Percentiles rank a stretch among this genome's conserved stretches.
These are phyloP conservation scores for Citrus trifoliata DNA, from an alignment of 345 rosid species.

Conservation along the genomic window DNA sequence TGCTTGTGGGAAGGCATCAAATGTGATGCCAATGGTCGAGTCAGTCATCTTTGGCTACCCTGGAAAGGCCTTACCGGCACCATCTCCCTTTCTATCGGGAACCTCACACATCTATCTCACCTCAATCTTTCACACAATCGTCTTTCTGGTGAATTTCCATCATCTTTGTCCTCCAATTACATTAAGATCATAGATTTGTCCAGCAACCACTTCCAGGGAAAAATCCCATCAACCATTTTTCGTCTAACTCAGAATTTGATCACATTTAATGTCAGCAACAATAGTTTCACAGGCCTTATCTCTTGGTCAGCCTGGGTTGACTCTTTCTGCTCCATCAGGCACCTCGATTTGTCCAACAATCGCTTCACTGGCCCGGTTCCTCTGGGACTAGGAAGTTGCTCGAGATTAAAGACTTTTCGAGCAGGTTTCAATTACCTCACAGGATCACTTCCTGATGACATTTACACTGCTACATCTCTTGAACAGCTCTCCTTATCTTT, in stretches of 20 bases:
- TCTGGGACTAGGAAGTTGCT: constrained; percentile 7
- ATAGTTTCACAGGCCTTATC: constrained; percentile 4
- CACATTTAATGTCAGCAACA: constrained; percentile 12
- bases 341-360: constrained; percentile 13
- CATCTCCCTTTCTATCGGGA: not conserved
- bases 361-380: not conserved
- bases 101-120: not conserved
- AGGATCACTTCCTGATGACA: not conserved
- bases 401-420: not conserved
- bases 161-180: not conserved
- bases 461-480: not conserved
- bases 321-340: not conserved
- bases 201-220: not conserved
- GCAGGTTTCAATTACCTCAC: constrained; percentile 19
- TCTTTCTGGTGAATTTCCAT: constrained; percentile 17
- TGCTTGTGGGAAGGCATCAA: constrained; percentile 8
- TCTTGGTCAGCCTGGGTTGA: not conserved
- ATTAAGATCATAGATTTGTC: not conserved
- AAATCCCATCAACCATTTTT: not conserved
- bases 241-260: not conserved
- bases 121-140: constrained; percentile 10
- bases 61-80: not conserved
- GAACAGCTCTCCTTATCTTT: not conserved
- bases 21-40: not conserved
- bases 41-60: constrained; percentile 7